Evolutionary conservation across 2,329 filamentous ascomycete species (phyloP).

Genomic region (Colletotrichum lupini): DNA sequence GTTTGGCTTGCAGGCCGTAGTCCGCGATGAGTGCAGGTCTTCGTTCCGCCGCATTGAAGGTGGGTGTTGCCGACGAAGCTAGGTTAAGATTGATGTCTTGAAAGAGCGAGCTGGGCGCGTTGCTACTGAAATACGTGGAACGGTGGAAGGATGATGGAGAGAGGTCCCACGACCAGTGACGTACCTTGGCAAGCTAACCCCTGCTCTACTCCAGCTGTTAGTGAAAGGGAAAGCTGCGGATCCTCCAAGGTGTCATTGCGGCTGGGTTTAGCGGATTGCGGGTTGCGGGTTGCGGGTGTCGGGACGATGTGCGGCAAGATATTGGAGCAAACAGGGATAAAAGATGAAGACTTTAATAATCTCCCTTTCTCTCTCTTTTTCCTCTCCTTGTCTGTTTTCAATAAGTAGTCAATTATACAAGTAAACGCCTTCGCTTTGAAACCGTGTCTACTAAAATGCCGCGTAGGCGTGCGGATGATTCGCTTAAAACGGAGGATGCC

Average conservation of each 20-base stretch:
- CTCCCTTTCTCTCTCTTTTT: background rate
- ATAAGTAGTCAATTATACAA: background rate
- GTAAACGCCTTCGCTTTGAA: constrained; percentile 15
- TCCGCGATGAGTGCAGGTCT: background rate
- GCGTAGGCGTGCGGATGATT: background rate
- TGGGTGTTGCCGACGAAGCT: background rate
- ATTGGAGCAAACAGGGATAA: constrained; percentile 1
- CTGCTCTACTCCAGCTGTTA: constrained; percentile 12
- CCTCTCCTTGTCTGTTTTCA: background rate
- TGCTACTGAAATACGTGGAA: constrained; percentile 1
- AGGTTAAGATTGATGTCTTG: constrained; percentile 10
- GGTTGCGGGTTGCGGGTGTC: background rate
- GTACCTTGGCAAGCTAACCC: constrained; percentile 32
- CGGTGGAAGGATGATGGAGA: constrained; percentile 1
- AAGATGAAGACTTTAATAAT: background rate
- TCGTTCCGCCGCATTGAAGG: background rate
- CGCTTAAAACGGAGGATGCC: background rate
- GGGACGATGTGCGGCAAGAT: background rate
- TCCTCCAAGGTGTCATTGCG: constrained; percentile 7
- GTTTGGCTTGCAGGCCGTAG: background rate
- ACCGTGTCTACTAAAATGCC: background rate
- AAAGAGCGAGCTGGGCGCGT: constrained; percentile 4
- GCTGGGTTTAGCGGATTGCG: constrained; percentile 14
- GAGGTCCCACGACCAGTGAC: constrained; percentile 23
- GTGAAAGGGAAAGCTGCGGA: constrained; percentile 22